Base-by-base conservation (phyloP, 306 rosid species). In the Argentina anserina region DNA sequence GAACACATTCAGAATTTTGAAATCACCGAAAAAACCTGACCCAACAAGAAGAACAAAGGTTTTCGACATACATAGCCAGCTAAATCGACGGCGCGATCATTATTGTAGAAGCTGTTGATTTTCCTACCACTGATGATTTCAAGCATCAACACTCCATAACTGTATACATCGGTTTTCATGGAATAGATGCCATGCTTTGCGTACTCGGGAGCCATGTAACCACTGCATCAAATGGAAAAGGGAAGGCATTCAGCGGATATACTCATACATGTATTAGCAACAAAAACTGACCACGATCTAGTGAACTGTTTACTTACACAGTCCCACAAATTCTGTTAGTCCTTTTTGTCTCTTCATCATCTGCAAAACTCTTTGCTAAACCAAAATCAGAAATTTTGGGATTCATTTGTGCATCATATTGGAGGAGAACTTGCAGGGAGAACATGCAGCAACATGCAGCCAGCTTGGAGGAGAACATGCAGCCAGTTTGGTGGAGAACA, bases 331-430 rank as follows among this genome's bases (percentile, higher is more conserved):
- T 60, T 14, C 4, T 0, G 0, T 0, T 59, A 31, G 41, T 29
- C 0, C 2, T 31, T 18, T 3, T 25, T 17, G n/a, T 7, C 25
- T 31, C 40, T 15, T 60, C 23, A 17, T 60, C 18, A 60, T 31
- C 26, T 2, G 66, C 12, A 0, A 61, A 15, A 31, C 37, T 33
- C n/a, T 9, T 61, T 3, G 66, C 42, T 7, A 33, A 31, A 61
- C 41, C 42, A 61, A 61, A 31, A 61, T 61, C 42, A 17, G 66
- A 0, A 33, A 61, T 61, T 61, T 20, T 61, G 66, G 66, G 66
- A 61, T 17, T 33, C 25, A 61, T 2, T 2, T 18, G 13, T 33
- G 4, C 42, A 61, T n/a, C n/a, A n/a, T n/a, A n/a, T n/a, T n/a
- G n/a, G n/a, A n/a, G n/a, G n/a, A n/a, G n/a, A n/a, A n/a, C n/a